Percentiles rank a stretch among this genome's conserved stretches.
Conservation (phyloP, 2,329 filamentous ascomycete species). For the Alternaria gansuensis region DNA sequence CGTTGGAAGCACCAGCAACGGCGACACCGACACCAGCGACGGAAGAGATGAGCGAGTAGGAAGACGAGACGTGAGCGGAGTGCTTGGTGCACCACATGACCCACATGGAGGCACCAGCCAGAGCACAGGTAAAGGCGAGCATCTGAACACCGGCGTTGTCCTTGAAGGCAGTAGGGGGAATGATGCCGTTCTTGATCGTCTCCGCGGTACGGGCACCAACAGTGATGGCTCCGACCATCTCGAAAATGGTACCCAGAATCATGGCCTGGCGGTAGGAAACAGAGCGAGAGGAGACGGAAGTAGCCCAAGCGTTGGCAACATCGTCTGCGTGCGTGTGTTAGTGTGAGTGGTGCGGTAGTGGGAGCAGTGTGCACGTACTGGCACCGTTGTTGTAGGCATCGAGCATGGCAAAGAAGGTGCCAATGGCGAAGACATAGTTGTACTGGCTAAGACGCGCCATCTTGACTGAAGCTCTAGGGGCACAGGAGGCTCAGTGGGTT, state of each 20-base stretch:
- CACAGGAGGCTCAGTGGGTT: conserved; percentile 28
- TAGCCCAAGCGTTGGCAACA: conserved; percentile 86
- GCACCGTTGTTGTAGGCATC: conserved; percentile 83
- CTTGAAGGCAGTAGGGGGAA: conserved; percentile 58
- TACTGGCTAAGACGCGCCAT: conserved; percentile 56
- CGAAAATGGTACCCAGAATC: conserved; percentile 57
- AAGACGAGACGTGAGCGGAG: conserved; percentile 71
- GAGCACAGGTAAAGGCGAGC: conserved; percentile 65
- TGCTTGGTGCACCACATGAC: conserved; percentile 82
- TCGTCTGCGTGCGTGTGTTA: conserved; percentile 64
- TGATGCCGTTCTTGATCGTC: conserved; percentile 79
- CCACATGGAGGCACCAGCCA: conserved; percentile 73
- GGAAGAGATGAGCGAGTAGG: conserved; percentile 62
- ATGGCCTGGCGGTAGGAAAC: conserved; percentile 72
- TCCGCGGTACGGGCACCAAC: conserved; percentile 66
- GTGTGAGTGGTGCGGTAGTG: background rate
- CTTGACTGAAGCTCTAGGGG: conserved; percentile 21
- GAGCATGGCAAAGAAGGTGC: conserved; percentile 78
- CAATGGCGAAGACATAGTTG: conserved; percentile 77
- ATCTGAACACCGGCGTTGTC: conserved; percentile 60
- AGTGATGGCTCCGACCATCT: conserved; percentile 59
- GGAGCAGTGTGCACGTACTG: conserved; percentile 62
- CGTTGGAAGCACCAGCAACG: conserved; percentile 64
- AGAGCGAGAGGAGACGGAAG: conserved; percentile 81
- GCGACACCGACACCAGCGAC: conserved; percentile 60